phyloP scores from a whole-genome alignment of 179 eudicot genomes.

The Pouteria campechiana region DNA sequence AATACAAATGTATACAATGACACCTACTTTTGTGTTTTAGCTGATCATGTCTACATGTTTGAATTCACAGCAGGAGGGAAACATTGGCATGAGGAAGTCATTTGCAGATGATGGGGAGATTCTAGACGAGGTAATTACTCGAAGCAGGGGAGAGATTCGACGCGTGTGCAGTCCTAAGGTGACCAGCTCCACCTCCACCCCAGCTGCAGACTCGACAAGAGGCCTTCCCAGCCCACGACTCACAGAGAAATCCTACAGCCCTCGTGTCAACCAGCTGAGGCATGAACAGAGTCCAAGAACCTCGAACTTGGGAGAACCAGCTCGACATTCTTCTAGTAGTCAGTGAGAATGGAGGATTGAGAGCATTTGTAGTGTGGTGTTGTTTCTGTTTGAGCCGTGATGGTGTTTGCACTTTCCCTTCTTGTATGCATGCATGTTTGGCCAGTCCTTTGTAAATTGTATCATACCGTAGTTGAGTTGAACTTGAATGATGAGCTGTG shows the following conservation, averaged over 20 bases:
- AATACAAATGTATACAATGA: no score
- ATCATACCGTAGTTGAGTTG: no score
- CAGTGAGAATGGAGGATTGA: no score
- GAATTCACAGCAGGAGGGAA: neutral
- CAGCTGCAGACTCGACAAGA: constrained; percentile 27
- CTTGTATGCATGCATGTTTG: no score
- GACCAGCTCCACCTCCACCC: constrained; percentile 65
- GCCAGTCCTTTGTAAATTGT: no score
- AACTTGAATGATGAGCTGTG: no score
- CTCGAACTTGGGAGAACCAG: no score
- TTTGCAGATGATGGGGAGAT: constrained; percentile 3
- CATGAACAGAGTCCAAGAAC: constrained; percentile 37
- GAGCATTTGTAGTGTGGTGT: no score
- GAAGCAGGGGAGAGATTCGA: constrained; percentile 88
- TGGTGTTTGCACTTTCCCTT: no score
- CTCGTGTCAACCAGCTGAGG: constrained; percentile 44
- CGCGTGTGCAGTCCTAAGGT: constrained; percentile 59
- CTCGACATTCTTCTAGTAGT: no score
- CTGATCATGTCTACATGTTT: neutral
- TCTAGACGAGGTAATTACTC: constrained; percentile 33
- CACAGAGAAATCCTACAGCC: constrained; percentile 36
- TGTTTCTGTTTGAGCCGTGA: no score
- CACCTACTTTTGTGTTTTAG: no score
- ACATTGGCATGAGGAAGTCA: constrained; percentile 4
- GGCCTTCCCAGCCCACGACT: constrained; percentile 34